Base-by-base conservation (phyloP, 1,139 yeast genomes). In the Yamadazyma blattariae region DNA sequence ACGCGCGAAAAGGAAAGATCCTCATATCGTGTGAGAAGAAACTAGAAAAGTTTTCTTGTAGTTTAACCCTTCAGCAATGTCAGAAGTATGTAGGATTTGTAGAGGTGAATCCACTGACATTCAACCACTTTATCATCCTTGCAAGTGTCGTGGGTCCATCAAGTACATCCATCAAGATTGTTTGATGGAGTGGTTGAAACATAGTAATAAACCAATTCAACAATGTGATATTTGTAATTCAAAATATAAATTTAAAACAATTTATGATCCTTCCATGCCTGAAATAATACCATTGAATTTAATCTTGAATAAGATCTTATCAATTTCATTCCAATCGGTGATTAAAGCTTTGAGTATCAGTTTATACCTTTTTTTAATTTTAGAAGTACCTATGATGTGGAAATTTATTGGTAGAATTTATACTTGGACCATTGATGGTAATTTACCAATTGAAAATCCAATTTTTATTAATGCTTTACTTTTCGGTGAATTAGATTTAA, bases 91-190 rank as follows among this genome's bases (percentile, higher is more conserved):
- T 59, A 82, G 98, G 43, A 90, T 92, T 36, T 92, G 99, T 57
- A 82, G 96, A 38, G 92, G 95, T 32, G 97, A 88, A 51, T 92
- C 79, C n/a, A 77, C 94, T 0, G 64, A 62, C 0, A 77, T 74
- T 1, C 92, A 87, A 45, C 97, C 97, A 3, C 66, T 92, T 34
- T 83, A 77, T 45, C 92, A 87, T 59, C 98, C 99, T 1, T 92
- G 99, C 61, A 82, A 78, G 52, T 92, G 98, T 59, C 74, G 89
- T 40, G 99, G 99, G 2, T 84, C 96, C 20, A 94, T 92, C 54
- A 85, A 85, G 56, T 89, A 81, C 52, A 87, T 92, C 38, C 99
- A 92, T 59, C 95, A 92, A 57, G 94, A 83, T 33, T 92, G 98
- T 61, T 64, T 92, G 32, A 67, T 82, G 50, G 95, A 88, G 53